Conservation (phyloP, 2,329 filamentous ascomycete genomes). For the Fusarium globosum region DNA sequence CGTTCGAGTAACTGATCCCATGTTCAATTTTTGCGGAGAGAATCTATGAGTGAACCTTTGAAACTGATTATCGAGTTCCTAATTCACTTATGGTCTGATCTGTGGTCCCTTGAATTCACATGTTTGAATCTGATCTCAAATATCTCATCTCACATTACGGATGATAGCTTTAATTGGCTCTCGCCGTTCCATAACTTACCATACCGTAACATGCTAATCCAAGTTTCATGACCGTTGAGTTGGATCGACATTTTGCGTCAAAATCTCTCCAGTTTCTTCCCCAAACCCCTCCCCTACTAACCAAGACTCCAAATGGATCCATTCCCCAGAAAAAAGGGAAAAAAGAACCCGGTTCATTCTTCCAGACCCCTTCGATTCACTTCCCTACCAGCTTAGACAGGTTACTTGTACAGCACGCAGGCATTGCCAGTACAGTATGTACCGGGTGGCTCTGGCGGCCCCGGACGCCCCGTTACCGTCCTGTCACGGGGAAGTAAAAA, state of each 20-base stretch:
- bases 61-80: neutral
- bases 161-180: neutral
- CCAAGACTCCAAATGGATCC: constrained; percentile 14
- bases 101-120: constrained; percentile 2
- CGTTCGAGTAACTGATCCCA: constrained; percentile 25
- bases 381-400: constrained; percentile 24
- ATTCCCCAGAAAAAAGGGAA: constrained; percentile 26
- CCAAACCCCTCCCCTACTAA: constrained; percentile 6
- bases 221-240: constrained; percentile 2
- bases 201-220: neutral
- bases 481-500: constrained; percentile 38
- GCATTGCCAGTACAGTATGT: constrained; percentile 26
- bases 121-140: constrained; percentile 38
- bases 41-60: neutral
- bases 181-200: neutral
- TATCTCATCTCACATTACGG: constrained; percentile 31
- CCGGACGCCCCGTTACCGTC: constrained; percentile 30
- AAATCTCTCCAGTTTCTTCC: constrained; percentile 13
- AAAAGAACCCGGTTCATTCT: constrained; percentile 22
- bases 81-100: constrained; percentile 6
- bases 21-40: neutral
- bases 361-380: constrained; percentile 39
- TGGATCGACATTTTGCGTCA: constrained; percentile 10
- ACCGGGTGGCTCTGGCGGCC: constrained; percentile 25
- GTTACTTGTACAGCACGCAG: constrained; percentile 26